Evolutionary conservation across 768 basidiomycete genomes (phyloP).

Genomic region (Lactarius trivialis): DNA sequence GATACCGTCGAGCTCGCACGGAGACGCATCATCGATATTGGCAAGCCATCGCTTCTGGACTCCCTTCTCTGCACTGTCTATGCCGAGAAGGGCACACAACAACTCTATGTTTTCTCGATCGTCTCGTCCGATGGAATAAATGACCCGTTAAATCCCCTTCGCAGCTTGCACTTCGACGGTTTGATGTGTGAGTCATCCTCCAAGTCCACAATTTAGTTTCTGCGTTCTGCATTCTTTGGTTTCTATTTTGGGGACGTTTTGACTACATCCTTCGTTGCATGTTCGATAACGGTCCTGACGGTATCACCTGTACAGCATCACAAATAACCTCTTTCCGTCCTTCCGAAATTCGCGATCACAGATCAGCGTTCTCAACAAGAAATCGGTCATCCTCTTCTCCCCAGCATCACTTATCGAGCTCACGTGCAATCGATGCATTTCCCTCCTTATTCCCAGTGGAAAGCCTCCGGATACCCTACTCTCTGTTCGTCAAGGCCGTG

Average conservation of each 20-base stretch:
- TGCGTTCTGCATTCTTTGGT: background rate
- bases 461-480: slow-evolving; percentile 36
- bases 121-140: slow-evolving; percentile 32
- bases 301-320: slow-evolving; percentile 31
- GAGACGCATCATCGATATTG: slow-evolving; percentile 38
- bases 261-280: background rate
- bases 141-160: slow-evolving; percentile 31
- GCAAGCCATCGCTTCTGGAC: slow-evolving; percentile 37
- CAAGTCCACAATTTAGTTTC: background rate
- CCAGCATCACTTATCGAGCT: slow-evolving; percentile 22
- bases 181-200: slow-evolving; percentile 42
- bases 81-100: slow-evolving; percentile 37
- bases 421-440: slow-evolving; percentile 14
- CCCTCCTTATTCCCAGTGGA: slow-evolving; percentile 38
- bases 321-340: slow-evolving; percentile 42
- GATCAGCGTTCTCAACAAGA: slow-evolving; percentile 33
- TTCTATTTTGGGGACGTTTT: background rate
- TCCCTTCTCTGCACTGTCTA: slow-evolving; percentile 49
- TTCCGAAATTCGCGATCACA: slow-evolving; percentile 48
- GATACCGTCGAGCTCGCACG: slow-evolving; percentile 53
- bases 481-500: slow-evolving; percentile 57
- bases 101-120: slow-evolving; percentile 55
- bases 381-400: slow-evolving; percentile 37
- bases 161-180: slow-evolving; percentile 40
- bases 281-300: slow-evolving; percentile 1